Percentiles rank a stretch among this genome's conserved stretches.
These are phyloP conservation scores for Karstenula rhodostoma DNA, from an alignment of 2,329 filamentous ascomycete genomes.

Conservation along the genomic window DNA sequence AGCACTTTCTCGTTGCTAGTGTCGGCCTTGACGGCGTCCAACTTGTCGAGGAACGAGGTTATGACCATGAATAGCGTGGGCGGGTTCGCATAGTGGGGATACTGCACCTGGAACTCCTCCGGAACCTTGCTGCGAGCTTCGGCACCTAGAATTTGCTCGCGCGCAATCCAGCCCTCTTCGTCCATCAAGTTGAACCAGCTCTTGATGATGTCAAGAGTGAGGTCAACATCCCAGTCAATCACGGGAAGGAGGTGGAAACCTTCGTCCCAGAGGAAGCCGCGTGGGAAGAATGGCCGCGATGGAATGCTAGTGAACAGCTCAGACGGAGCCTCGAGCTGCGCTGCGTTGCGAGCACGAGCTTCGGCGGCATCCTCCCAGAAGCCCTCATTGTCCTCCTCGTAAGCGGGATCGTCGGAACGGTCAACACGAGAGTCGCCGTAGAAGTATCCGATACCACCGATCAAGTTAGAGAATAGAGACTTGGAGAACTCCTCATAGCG, in stretches of 20 bases:
- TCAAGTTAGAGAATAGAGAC: constrained; percentile 91
- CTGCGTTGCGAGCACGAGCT: constrained; percentile 73
- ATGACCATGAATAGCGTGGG: constrained; percentile 92
- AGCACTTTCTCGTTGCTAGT: constrained; percentile 46
- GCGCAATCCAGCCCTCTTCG: constrained; percentile 94
- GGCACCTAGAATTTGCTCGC: constrained; percentile 90
- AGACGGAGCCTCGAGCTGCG: constrained; percentile 79
- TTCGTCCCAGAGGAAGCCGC: constrained; percentile 98
- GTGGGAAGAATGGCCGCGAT: constrained; percentile 92
- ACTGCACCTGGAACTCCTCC: constrained; percentile 90
- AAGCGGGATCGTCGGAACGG: constrained; percentile 88
- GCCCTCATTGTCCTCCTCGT: constrained; percentile 92
- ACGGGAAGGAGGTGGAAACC: constrained; percentile 94
- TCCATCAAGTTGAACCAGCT: constrained; percentile 98
- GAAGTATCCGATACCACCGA: constrained; percentile 96
- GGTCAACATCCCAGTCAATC: constrained; percentile 91
- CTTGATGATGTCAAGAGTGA: constrained; percentile 82
- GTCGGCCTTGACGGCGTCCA: constrained; percentile 59
- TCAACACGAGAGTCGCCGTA: constrained; percentile 88
- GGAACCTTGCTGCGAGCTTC: constrained; percentile 97
- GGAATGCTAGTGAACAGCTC: constrained; percentile 92
- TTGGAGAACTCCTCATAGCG: constrained; percentile 83
- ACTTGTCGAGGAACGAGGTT: constrained; percentile 81
- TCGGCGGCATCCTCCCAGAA: constrained; percentile 94
- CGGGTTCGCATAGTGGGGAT: constrained; percentile 96